Evolutionary conservation across 306 rosid genomes (phyloP), one percentile per base, ranked within the genome.

Genomic region (Cercis canadensis): DNA sequence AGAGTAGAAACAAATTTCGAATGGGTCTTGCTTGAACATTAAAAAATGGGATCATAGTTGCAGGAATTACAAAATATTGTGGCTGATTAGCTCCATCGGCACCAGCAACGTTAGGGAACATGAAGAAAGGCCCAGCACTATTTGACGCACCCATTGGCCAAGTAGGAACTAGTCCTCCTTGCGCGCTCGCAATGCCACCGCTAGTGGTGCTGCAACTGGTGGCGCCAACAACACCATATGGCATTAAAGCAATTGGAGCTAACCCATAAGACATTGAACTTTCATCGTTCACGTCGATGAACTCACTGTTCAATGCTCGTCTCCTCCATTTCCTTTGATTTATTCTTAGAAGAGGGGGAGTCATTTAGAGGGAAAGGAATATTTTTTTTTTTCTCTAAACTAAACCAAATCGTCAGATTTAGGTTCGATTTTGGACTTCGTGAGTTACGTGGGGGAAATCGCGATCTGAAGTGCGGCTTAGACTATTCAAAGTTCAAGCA

Each of bases 31-130:
- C 73, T 73, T 82, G 92, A 0, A 85, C 74, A 43, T 81, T 84
- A 16, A 81, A 83, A 64, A 83, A 73, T 1, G 84, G 85, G 6
- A 85, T 56, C 6, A 81, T 76, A 2, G 54, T 51, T 1, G 80
- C 86, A 18, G 92, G 92, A 53, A 91, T 79, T 6, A 90, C 96
- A 96, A 96, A 92, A 11, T 81, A 77, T 29, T 90, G 95, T 17
- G 87, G 71, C 10, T 83, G 96, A 59, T 76, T 82, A 0, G 69
- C 33, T 0, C 69, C n/a, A 3, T 67, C 76, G 0, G 77, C 46
- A 18, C 46, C 55, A 39, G 41, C 75, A 14, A 74, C 12, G 44
- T 65, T 83, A 0, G 90, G 96, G 34, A 87, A 85, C 98, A 92
- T 82, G 9, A 86, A 81, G 67, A 84, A 89, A 5, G 86, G 92